A percentile compares a stretch with the other conserved stretches of the same genome.
These are phyloP conservation scores for Blakeslea trispora DNA, from an alignment of 371 early-diverging fungal species.

Conservation along the genomic window DNA sequence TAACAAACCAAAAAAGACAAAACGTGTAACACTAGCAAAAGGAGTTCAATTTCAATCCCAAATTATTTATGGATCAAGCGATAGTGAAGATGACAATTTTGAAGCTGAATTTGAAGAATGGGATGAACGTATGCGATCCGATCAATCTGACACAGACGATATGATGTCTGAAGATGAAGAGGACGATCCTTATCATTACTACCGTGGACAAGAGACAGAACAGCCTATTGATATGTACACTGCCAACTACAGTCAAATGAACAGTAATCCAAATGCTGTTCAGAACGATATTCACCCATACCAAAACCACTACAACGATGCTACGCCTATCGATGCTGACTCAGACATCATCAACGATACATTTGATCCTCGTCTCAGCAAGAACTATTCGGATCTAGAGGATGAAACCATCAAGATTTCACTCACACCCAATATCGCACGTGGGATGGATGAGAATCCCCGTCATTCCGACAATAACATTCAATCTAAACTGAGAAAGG, in stretches of 20 bases:
- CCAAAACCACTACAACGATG: background rate
- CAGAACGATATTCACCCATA: background rate
- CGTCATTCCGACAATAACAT: conserved; percentile 12
- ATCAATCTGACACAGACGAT: conserved; percentile 17
- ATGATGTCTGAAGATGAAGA: conserved; percentile 23
- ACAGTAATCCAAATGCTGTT: background rate
- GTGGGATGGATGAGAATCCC: conserved; percentile 22
- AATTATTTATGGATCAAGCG: conserved; percentile 49
- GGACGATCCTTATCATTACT: conserved; percentile 31
- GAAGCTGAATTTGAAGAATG: conserved; percentile 50
- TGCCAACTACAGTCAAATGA: conserved; percentile 2
- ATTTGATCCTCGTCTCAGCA: conserved; percentile 6
- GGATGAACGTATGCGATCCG: conserved; percentile 46
- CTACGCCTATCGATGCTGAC: conserved; percentile 9
- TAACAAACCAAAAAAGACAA: conserved; percentile 33
- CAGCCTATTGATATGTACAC: conserved; percentile 11
- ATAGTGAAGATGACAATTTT: conserved; percentile 54
- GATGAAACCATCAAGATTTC: conserved; percentile 53
- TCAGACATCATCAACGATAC: conserved; percentile 26
- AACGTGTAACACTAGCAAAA: conserved; percentile 45
- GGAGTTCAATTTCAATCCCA: conserved; percentile 54
- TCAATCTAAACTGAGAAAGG: conserved; percentile 34
- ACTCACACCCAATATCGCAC: conserved; percentile 48
- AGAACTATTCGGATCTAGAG: conserved; percentile 14
- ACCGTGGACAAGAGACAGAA: conserved; percentile 21